These are phyloP conservation scores for Amauroascus niger DNA, from an alignment of 2,329 filamentous ascomycete species.

Conservation along the genomic window DNA sequence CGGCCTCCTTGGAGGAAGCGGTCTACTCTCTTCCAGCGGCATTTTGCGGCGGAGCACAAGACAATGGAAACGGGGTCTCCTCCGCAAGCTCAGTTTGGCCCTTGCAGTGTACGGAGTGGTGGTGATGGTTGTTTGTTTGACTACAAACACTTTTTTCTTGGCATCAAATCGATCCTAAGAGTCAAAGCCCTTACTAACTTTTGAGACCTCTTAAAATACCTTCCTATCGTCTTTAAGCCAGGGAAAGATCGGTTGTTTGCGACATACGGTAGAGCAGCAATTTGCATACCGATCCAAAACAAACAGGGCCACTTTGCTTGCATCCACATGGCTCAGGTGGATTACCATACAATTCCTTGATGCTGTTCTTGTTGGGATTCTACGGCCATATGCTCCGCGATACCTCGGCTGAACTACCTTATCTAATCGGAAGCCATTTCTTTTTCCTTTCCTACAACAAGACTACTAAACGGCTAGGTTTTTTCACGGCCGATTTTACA, in stretches of 20 bases:
- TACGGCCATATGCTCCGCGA: background rate
- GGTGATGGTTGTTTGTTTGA: conserved; percentile 82
- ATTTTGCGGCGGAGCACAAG: conserved; percentile 52
- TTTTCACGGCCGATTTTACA: background rate
- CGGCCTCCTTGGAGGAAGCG: conserved; percentile 30
- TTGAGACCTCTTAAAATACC: background rate
- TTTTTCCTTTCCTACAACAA: background rate
- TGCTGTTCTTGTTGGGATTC: background rate
- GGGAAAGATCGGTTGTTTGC: background rate
- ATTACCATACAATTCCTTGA: background rate
- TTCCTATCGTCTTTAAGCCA: background rate
- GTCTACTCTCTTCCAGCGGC: conserved; percentile 46
- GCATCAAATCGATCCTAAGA: conserved; percentile 38
- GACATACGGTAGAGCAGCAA: background rate
- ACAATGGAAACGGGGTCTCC: conserved; percentile 52
- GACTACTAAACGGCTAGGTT: background rate
- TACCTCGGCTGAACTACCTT: background rate
- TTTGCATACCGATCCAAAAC: background rate
- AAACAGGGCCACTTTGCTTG: too few species aligned
- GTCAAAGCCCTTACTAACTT: background rate
- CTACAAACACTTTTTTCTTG: conserved; percentile 74
- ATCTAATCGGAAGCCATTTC: background rate
- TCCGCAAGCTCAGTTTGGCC: conserved; percentile 64
- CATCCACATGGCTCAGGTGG: background rate
- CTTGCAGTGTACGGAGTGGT: conserved; percentile 73